Evolutionary conservation across 2,329 filamentous ascomycete genomes (phyloP), one percentile per base, ranked within the genome.

Genomic region (Colletotrichum incanum): DNA sequence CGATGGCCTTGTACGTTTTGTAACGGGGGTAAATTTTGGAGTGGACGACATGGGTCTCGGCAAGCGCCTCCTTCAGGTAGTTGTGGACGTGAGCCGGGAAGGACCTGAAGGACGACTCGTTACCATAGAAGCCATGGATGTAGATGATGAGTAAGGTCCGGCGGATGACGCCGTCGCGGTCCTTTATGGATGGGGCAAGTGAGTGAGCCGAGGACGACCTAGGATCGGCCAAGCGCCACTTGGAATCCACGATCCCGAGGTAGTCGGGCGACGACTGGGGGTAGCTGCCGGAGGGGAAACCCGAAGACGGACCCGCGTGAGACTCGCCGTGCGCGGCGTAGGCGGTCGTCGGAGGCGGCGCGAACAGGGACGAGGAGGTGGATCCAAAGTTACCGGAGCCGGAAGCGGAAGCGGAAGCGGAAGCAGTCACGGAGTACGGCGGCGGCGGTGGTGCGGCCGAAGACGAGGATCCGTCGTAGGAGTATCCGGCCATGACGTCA

Each of bases 111-210:
- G 93, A 97, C 41, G 93, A 93, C 80, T 96, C 93, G 72, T 94
- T 93, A 63, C 95, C 95, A 87, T 96, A 93, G 83, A 97, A 98
- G 73, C 95, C 95, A 84, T 98, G 95, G 67, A 98, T 91, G 79
- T 95, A 98, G 65, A 98, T 85, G 28, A 97, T 80, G 1, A 98
- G 87, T 31, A 98, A 85, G 34, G 86, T 89, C 73, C 90, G 86
- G 55, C 86, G 84, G 72, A 76, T 80, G 49, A 65, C 67, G 49
- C 76, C 71, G 26, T 72, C 72, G 20, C 69, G 71, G 26, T 58
- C 16, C 74, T 74, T 20, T 70, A 73, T 12, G 73, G 80, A 61
- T 73, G 80, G 34, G 18, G 77, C 75, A n/a, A 84, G 75, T 23
- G 85, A 84, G 49, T 81, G 79, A 6, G 74, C 67, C 65, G 87